Evolutionary conservation across 192 early-diverging fungal genomes (phyloP), one percentile per base, ranked within the genome.

Genomic region (Coemansia javaensis): DNA sequence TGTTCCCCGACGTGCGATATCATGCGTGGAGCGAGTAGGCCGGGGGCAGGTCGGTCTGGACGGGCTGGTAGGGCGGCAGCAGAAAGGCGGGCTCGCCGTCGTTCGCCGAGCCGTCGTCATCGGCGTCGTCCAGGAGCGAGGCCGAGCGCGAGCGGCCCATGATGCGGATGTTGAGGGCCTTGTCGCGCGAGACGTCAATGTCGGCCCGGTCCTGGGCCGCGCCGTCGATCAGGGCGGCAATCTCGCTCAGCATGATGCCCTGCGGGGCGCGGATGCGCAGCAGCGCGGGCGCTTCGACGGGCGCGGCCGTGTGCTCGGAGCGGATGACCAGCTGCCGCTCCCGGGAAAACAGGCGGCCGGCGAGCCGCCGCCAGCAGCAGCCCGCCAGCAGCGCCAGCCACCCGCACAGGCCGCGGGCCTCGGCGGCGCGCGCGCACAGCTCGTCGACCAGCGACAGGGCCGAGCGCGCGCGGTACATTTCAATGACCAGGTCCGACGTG

Each of bases 111-210:
- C 38, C 47, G 15, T 44, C 42, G 15, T 28, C 23, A 12, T 17
- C 27, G 12, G 25, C 33, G 25, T 44, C 23, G 16, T 38, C 58
- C 32, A 60, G 22, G 33, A 57, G 32, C 14, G 33, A 43, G 6
- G 56, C 40, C 7, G 68, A 54, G 7, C 68, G 39, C 10, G 57
- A 64, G 13, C 68, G 33, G 9, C 61, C 68, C 39, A 72, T 65
- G 24, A 72, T 45, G 10, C 47, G 45, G 11, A 72, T 64, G 36
- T 72, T 72, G 10, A 65, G 32, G 9, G 40, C 57, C 53, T 72
- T 72, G 39, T 72, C 53, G 12, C 68, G 46, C 0, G 68, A 60
- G 16, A 72, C 39, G 39, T 72, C 57, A 7, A 47, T 16, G 15
- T 40, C 8, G 10, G 47, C 42, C 5, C 17, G 34, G 10, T 28